Percentiles rank a stretch among this genome's conserved stretches.
These are phyloP conservation scores for Pyricularia grisea DNA, from an alignment of 2,329 filamentous ascomycete species.

Conservation along the genomic window DNA sequence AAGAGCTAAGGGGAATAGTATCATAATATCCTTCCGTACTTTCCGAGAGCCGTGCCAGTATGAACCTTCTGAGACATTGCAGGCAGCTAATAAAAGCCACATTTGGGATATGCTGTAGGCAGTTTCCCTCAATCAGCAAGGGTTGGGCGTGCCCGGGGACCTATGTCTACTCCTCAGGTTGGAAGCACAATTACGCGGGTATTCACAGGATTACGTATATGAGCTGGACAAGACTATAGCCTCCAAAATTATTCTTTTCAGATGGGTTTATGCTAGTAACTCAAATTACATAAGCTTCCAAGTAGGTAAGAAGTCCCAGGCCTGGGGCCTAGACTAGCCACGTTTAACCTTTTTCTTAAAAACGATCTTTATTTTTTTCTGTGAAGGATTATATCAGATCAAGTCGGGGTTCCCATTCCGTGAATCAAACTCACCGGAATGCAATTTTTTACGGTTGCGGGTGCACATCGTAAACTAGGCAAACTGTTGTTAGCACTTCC, in stretches of 20 bases:
- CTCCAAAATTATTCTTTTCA: neutral
- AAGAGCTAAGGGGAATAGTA: too few species aligned
- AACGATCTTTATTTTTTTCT: neutral
- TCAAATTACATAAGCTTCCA: neutral
- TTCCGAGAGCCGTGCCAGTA: too few species aligned
- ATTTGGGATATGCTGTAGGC: too few species aligned
- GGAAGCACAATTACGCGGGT: neutral
- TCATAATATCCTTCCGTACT: too few species aligned
- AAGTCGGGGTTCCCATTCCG: neutral
- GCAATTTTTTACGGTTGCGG: neutral
- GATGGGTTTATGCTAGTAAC: neutral
- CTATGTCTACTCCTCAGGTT: neutral
- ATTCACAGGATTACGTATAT: neutral
- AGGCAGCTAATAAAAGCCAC: too few species aligned
- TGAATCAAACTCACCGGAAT: neutral
- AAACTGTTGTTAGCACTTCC: neutral
- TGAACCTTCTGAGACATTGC: too few species aligned
- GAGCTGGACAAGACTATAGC: neutral
- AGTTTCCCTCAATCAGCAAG: neutral
- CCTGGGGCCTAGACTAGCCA: neutral
- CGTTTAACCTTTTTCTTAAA: neutral
- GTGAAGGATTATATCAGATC: neutral
- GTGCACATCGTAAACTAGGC: neutral
- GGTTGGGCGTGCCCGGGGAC: neutral
- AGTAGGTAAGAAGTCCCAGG: neutral